Percentiles rank a stretch among this genome's conserved stretches.
Conservation (phyloP, 805 yeast genomes). For the Diddensiella transvaalensis region DNA sequence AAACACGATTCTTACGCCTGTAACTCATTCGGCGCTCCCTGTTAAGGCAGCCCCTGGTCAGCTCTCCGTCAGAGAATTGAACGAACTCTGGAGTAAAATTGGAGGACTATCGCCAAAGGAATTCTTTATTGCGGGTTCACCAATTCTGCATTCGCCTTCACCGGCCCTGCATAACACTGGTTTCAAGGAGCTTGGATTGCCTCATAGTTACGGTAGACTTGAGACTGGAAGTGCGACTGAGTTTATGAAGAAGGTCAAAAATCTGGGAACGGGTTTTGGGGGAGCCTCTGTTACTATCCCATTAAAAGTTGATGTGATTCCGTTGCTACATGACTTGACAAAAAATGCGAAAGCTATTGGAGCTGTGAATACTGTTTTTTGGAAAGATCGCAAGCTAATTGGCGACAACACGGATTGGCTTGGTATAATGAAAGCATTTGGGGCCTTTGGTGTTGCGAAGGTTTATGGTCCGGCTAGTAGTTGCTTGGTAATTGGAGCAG, state of each 20-base stretch:
- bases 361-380: constrained; percentile 86
- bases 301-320: constrained; percentile 74
- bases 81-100: constrained; percentile 50
- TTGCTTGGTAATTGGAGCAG: constrained; percentile 91
- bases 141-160: constrained; percentile 82
- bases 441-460: constrained; percentile 50
- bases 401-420: constrained; percentile 97
- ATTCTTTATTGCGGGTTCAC: constrained; percentile 75
- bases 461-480: constrained; percentile 29
- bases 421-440: constrained; percentile 73
- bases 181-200: constrained; percentile 70
- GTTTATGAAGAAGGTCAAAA: constrained; percentile 51
- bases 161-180: constrained; percentile 84
- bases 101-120: constrained; percentile 61
- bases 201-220: constrained; percentile 61
- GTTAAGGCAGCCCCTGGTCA: constrained; percentile 79
- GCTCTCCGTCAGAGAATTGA: constrained; percentile 61
- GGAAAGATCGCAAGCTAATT: constrained; percentile 47
- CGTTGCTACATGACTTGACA: constrained; percentile 59
- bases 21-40: constrained; percentile 68
- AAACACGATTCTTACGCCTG: constrained; percentile 76
- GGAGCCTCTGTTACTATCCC: constrained; percentile 98
- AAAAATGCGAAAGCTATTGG: constrained; percentile 83
- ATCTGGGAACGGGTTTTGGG: constrained; percentile 55
- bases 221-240: constrained; percentile 63